These are phyloP conservation scores for Setaria viridis DNA, from an alignment of 202 grass and related monocot species.

Conservation along the genomic window DNA sequence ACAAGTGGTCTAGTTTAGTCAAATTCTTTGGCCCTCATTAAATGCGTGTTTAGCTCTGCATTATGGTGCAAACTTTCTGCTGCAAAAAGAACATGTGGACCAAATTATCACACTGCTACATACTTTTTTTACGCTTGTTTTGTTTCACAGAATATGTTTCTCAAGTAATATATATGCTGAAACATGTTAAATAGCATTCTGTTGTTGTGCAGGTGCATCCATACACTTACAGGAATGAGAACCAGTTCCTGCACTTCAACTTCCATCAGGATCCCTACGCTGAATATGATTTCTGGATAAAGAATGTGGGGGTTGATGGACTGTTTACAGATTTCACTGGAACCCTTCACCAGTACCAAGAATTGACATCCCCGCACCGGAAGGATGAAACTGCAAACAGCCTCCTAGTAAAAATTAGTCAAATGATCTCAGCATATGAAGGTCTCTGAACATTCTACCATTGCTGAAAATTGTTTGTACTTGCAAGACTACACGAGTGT, in stretches of 20 bases:
- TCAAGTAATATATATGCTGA: background rate
- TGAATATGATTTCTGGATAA: slow-evolving; percentile 91
- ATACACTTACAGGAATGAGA: slow-evolving; percentile 96
- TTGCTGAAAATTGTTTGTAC: slow-evolving; percentile 1
- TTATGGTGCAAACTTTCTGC: background rate
- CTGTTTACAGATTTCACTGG: slow-evolving; percentile 95
- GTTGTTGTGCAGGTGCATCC: slow-evolving; percentile 74
- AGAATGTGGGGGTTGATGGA: slow-evolving; percentile 73
- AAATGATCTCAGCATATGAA: slow-evolving; percentile 73
- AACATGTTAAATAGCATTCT: slow-evolving; percentile 2
- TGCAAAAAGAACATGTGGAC: background rate
- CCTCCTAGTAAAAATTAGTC: slow-evolving; percentile 70
- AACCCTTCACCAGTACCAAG: slow-evolving; percentile 70
- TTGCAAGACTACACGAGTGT: background rate
- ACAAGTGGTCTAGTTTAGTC: background rate
- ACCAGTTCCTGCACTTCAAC: slow-evolving; percentile 86
- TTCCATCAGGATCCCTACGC: slow-evolving; percentile 84
- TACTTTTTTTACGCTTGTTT: background rate
- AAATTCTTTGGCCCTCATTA: background rate
- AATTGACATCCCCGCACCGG: slow-evolving; percentile 57
- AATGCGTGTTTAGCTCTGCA: background rate
- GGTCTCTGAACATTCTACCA: slow-evolving; percentile 42
- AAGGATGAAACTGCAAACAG: slow-evolving; percentile 56
- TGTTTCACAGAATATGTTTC: background rate
- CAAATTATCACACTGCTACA: background rate